Evolutionary conservation across 257 asterid species (phyloP).

Genomic region (Parsonsia alboflavescens): DNA sequence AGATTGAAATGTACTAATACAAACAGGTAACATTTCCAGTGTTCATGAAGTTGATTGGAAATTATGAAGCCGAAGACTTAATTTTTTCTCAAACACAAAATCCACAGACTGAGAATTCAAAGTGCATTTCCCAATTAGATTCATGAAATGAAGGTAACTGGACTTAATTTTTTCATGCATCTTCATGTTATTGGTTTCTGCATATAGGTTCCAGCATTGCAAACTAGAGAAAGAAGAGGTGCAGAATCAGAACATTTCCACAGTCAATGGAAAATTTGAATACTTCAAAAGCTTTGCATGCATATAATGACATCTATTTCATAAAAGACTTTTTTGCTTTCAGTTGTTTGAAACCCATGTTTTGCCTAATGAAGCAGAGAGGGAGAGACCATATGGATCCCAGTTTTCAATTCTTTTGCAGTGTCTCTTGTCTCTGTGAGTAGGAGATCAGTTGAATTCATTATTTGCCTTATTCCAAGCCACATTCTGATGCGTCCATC

Average conservation of each 20-base stretch:
- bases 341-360: not conserved
- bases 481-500: slow-evolving; percentile 76
- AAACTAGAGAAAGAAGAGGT: not conserved
- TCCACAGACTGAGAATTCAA: slow-evolving; percentile 1
- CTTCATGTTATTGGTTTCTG: not conserved
- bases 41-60: not conserved
- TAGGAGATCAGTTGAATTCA: slow-evolving; percentile 64
- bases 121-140: not conserved
- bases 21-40: not conserved
- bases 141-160: not conserved
- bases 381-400: slow-evolving; percentile 70
- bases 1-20: not conserved
- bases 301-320: not conserved
- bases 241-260: not conserved
- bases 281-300: not conserved
- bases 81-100: not conserved
- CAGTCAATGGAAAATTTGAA: not conserved
- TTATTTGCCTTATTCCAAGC: slow-evolving; percentile 76
- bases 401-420: slow-evolving; percentile 64
- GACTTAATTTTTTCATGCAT: not conserved
- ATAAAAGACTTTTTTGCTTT: not conserved
- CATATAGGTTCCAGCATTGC: not conserved
- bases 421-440: slow-evolving; percentile 60
- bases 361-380: not conserved
- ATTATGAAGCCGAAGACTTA: not conserved